Percentiles rank a stretch among this genome's conserved stretches.
Conservation (phyloP, 257 asterid species). For the Nicotiana obtusifolia region DNA sequence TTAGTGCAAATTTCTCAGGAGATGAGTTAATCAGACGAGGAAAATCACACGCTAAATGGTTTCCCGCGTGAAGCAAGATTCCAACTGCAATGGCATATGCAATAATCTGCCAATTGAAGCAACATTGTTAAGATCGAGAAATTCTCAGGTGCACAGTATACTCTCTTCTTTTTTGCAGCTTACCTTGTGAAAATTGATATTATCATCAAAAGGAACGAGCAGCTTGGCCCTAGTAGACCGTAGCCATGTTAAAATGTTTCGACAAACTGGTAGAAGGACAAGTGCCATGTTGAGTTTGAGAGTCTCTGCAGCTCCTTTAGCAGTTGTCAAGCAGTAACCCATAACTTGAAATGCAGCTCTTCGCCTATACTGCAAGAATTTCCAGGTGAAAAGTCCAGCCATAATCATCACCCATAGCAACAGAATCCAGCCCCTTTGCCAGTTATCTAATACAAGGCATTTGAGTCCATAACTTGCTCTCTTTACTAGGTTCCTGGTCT, state of each 20-base stretch:
- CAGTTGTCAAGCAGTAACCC: slow-evolving; percentile 81
- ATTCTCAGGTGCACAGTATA: background rate
- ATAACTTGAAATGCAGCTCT: slow-evolving; percentile 57
- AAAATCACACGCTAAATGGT: slow-evolving; percentile 70
- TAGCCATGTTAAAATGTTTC: slow-evolving; percentile 62
- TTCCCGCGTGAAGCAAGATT: slow-evolving; percentile 55
- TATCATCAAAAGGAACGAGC: slow-evolving; percentile 73
- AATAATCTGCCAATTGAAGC: slow-evolving; percentile 33
- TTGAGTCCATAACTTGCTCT: slow-evolving; percentile 21
- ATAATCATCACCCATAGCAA: slow-evolving; percentile 53
- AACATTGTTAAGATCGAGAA: background rate
- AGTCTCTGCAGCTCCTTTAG: slow-evolving; percentile 95
- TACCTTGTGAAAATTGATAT: slow-evolving; percentile 79
- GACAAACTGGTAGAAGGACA: slow-evolving; percentile 81
- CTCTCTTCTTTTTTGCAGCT: background rate
- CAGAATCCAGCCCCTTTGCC: slow-evolving; percentile 77
- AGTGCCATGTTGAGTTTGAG: slow-evolving; percentile 91
- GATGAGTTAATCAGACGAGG: slow-evolving; percentile 55
- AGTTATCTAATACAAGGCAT: slow-evolving; percentile 46
- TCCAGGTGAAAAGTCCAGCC: slow-evolving; percentile 79
- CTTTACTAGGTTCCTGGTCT: slow-evolving; percentile 21
- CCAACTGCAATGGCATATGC: slow-evolving; percentile 67
- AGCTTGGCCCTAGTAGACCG: slow-evolving; percentile 65
- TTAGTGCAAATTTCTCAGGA: slow-evolving; percentile 52
- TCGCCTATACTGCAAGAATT: slow-evolving; percentile 54